Percentiles rank a stretch among this genome's conserved stretches.
Evolutionary conservation across 176 grass and related monocot species (phyloP).

Genomic region (Ensete glaucum): DNA sequence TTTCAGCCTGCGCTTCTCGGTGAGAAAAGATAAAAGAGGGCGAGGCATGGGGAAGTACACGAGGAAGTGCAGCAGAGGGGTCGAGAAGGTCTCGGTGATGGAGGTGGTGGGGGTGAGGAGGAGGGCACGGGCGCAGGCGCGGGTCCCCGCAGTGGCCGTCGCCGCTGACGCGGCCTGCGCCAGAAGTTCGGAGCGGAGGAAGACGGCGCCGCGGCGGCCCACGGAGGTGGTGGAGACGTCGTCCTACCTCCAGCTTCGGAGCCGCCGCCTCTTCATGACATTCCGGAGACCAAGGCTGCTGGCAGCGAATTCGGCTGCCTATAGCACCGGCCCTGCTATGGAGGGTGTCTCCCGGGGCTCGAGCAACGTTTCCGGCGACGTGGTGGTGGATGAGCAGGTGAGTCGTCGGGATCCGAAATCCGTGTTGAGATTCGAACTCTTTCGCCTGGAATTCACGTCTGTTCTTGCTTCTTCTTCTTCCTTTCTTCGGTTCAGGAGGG

Average conservation of each 20-base stretch:
- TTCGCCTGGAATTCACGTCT: not conserved
- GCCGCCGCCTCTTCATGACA: conserved; percentile 4
- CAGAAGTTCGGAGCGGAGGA: not conserved
- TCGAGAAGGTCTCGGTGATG: not conserved
- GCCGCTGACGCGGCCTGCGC: too few relatives aligned
- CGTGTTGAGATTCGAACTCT: not conserved
- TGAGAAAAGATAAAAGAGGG: not conserved
- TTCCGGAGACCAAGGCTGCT: not conserved
- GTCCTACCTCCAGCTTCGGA: conserved; percentile 14
- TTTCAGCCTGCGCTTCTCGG: not conserved
- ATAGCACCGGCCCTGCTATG: too few relatives aligned
- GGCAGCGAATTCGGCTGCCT: not conserved
- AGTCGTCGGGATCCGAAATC: not conserved
- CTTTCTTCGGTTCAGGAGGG: not conserved
- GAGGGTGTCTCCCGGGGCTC: not conserved
- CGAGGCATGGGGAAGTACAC: conserved; percentile 5
- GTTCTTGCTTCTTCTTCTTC: not conserved
- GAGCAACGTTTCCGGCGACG: not conserved
- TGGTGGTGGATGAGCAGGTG: not conserved
- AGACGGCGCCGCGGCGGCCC: not conserved
- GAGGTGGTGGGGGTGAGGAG: conserved; percentile 9
- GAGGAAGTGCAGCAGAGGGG: conserved; percentile 14
- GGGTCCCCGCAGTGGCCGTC: not conserved
- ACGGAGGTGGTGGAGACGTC: not conserved
- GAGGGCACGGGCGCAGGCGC: not conserved